Conservation (phyloP, 176 grass and related monocot genomes). For the Phoenix dactylifera region DNA sequence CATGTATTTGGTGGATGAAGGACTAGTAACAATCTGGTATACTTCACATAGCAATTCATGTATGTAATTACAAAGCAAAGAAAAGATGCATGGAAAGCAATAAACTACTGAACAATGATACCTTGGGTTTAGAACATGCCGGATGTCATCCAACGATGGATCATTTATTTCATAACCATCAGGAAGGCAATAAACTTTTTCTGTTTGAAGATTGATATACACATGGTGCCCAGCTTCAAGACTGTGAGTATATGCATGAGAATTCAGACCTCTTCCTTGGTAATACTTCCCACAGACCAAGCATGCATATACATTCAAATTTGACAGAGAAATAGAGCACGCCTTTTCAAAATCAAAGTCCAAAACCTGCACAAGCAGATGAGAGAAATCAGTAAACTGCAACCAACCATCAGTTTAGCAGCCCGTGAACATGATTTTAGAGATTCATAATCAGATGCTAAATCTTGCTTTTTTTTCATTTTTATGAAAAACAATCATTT, state of each 20-base stretch:
- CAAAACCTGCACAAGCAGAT: conserved; percentile 54
- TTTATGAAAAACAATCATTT: no score
- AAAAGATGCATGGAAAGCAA: no score
- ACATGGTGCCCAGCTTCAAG: conserved; percentile 96
- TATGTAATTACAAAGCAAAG: no score
- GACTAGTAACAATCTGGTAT: no score
- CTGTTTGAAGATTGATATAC: conserved; percentile 92
- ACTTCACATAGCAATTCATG: no score
- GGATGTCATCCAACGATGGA: conserved; percentile 79
- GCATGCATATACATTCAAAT: conserved; percentile 94
- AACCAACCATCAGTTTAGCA: no score
- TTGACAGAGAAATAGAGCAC: conserved; percentile 95
- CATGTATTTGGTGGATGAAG: no score
- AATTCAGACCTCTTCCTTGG: conserved; percentile 98
- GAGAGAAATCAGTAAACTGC: no score
- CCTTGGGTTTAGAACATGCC: conserved; percentile 97
- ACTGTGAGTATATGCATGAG: conserved; percentile 94
- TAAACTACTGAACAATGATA: conserved; percentile 1
- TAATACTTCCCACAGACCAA: conserved; percentile 98
- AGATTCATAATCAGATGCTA: no score
- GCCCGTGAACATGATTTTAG: no score
- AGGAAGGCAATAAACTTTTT: conserved; percentile 96
- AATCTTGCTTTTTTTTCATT: no score
- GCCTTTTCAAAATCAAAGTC: conserved; percentile 99
- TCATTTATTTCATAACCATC: conserved; percentile 98